Base-by-base conservation (phyloP, 352 stramenopile genomes). In the Globisporangium paroecandrum region DNA sequence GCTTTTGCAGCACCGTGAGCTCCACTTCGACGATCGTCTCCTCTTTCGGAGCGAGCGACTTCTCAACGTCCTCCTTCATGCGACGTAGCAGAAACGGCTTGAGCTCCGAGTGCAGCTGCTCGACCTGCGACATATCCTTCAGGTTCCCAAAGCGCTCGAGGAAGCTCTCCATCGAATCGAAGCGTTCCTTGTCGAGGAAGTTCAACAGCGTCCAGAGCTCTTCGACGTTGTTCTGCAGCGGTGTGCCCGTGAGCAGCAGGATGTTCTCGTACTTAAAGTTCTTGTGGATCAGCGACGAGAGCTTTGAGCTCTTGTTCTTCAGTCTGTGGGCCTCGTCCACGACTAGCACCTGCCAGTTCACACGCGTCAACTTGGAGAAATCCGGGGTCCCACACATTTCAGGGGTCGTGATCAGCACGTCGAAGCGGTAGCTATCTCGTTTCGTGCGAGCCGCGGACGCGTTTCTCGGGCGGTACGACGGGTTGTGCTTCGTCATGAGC, bases 241-340 rank as follows among this genome's bases (percentile, higher is more conserved):
- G 90, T 13, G 94, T 98, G 34, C 94, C 94, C 0, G 93, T 98
- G 12, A 98, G 77, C 9, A 98, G 69, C 49, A 98, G 51, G 60
- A 94, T 91, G 34, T 90, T 95, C 34, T 93, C 79, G 62, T 89
- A 95, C 49, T 73, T 83, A 62, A 90, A 90, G 49, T 85, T 89
- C 54, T 83, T 89, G 64, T 87, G 77, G 34, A 98, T 79, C 6
- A 94, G 82, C 10, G 81, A 79, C 5, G 86, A 90, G 24, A 99
- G 78, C 73, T 99, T 99, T 13, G 96, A 98, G 67, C 98, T 98
- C 25, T 95, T 82, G 79, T 99, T 99, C 63, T 99, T 98, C 24
- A 99, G 84, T 12, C 98, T 93, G 83, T 99, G 98, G 4, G 98
- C 98, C 81, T 99, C 98, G 76, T 99, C 98, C 12, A 99, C 98